Percentiles rank a stretch among this genome's conserved stretches.
These are phyloP conservation scores for Shiraia bambusicola DNA, from an alignment of 2,329 filamentous ascomycete species.

Conservation along the genomic window DNA sequence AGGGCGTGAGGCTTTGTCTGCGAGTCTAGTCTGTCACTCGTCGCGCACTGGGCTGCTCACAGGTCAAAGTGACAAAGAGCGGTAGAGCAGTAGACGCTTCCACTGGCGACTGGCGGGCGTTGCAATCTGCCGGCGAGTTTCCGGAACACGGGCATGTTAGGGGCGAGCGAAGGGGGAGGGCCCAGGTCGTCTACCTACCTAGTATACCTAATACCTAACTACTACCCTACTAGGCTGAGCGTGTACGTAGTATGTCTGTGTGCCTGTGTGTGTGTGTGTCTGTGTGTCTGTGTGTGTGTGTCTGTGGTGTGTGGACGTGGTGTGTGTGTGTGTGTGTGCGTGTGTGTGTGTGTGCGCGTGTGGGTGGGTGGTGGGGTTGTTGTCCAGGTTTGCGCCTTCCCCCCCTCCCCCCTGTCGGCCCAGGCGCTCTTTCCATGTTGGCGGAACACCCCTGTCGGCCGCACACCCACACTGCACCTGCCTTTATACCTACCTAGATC, in stretches of 20 bases:
- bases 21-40: no score
- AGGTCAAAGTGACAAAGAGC: slow-evolving; percentile 9
- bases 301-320: no score
- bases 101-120: slow-evolving; percentile 5
- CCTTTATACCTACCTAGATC: slow-evolving; percentile 27
- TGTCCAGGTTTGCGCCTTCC: slow-evolving; percentile 22
- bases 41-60: neutral
- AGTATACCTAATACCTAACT: no score
- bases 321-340: no score
- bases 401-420: slow-evolving; percentile 23
- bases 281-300: no score
- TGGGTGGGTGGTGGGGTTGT: neutral
- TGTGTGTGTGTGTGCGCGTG: no score
- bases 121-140: slow-evolving; percentile 26
- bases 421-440: slow-evolving; percentile 14
- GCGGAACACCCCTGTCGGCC: slow-evolving; percentile 14
- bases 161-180: no score
- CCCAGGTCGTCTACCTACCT: no score
- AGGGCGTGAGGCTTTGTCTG: no score
- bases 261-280: no score
- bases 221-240: no score
- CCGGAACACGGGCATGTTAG: slow-evolving; percentile 20
- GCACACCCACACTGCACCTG: slow-evolving; percentile 15
- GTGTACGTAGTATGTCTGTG: no score
- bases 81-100: slow-evolving; percentile 7